These are phyloP conservation scores for Lupinus albus DNA, from an alignment of 306 rosid species.

Conservation along the genomic window DNA sequence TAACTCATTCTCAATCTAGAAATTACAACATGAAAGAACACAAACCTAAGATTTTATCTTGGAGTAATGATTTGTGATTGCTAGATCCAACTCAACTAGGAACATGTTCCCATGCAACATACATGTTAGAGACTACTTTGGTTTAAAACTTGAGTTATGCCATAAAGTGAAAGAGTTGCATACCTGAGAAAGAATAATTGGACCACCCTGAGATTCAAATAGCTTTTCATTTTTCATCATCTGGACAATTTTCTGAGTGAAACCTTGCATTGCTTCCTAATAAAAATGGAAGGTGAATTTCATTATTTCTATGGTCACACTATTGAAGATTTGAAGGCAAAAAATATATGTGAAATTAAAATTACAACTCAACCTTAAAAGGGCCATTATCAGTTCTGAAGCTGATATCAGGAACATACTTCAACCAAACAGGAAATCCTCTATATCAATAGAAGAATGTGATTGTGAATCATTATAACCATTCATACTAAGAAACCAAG, in stretches of 20 bases:
- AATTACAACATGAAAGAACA: not conserved
- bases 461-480: slow-evolving; percentile 3
- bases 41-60: slow-evolving; percentile 25
- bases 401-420: slow-evolving; percentile 94
- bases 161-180: slow-evolving; percentile 25
- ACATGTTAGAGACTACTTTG: slow-evolving; percentile 32
- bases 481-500: slow-evolving; percentile 18
- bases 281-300: not conserved
- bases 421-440: slow-evolving; percentile 98
- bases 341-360: slow-evolving; percentile 1
- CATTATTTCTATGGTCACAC: slow-evolving; percentile 15
- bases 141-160: slow-evolving; percentile 1
- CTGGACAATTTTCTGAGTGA: slow-evolving; percentile 85
- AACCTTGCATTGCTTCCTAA: slow-evolving; percentile 91
- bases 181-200: slow-evolving; percentile 95
- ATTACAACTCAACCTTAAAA: slow-evolving; percentile 69
- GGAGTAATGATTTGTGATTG: slow-evolving; percentile 1
- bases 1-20: slow-evolving; percentile 89
- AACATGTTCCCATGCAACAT: slow-evolving; percentile 21
- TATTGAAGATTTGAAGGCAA: slow-evolving; percentile 12
- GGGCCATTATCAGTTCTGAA: slow-evolving; percentile 95
- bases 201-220: slow-evolving; percentile 96
- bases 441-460: slow-evolving; percentile 43
- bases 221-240: slow-evolving; percentile 89
- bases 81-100: slow-evolving; percentile 18